Percentiles rank a stretch among this genome's conserved stretches.
phyloP scores from a whole-genome alignment of 805 yeast genomes.

The Diddensiella caesifluorescens region DNA sequence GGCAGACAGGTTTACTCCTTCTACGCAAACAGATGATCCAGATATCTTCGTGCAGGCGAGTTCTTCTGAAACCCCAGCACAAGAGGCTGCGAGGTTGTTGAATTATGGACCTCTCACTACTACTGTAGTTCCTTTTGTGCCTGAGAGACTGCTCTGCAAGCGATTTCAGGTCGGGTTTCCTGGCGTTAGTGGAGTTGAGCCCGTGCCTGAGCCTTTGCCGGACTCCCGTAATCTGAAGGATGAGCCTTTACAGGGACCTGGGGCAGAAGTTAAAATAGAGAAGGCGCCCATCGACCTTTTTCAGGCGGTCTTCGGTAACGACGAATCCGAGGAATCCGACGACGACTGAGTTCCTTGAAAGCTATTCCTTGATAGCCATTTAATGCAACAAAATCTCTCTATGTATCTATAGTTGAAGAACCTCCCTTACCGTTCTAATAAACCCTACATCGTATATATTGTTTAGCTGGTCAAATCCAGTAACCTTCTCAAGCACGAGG shows the following conservation, averaged over 20 bases:
- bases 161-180: slow-evolving; percentile 22
- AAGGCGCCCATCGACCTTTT: slow-evolving; percentile 24
- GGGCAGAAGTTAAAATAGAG: slow-evolving; percentile 3
- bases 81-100: slow-evolving; percentile 21
- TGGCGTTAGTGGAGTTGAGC: too few relatives aligned
- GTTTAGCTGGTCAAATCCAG: slow-evolving; percentile 31
- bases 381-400: background rate
- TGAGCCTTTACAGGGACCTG: too few relatives aligned
- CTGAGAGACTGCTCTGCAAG: slow-evolving; percentile 26
- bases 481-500: slow-evolving; percentile 23
- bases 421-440: slow-evolving; percentile 22
- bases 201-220: too few relatives aligned
- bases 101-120: slow-evolving; percentile 26
- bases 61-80: slow-evolving; percentile 6
- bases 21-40: slow-evolving; percentile 10
- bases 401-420: slow-evolving; percentile 15
- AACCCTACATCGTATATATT: slow-evolving; percentile 36
- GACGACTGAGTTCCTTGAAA: background rate
- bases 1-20: slow-evolving; percentile 23
- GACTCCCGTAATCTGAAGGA: too few relatives aligned
- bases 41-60: slow-evolving; percentile 1
- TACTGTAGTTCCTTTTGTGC: slow-evolving; percentile 15
- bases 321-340: too few relatives aligned
- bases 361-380: background rate
- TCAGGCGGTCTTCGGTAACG: slow-evolving; percentile 22